These are phyloP conservation scores for Rhizopogon vinicolor DNA, from an alignment of 768 basidiomycete genomes.

Conservation along the genomic window DNA sequence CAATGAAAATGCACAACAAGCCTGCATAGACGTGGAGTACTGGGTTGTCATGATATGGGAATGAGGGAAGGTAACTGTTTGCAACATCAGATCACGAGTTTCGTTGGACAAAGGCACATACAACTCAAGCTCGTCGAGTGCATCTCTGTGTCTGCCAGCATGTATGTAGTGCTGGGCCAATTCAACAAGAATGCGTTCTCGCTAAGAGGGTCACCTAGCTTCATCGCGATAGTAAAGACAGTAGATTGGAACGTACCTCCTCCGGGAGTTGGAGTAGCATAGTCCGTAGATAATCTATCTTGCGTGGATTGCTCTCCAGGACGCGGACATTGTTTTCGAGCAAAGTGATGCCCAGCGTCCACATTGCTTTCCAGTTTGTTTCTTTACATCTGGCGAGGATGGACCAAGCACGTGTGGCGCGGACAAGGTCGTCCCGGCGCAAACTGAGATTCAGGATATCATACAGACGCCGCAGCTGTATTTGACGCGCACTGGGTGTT, in stretches of 20 bases:
- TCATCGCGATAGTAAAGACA: not conserved
- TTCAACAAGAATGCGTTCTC: conserved; percentile 71
- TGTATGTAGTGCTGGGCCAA: conserved; percentile 64
- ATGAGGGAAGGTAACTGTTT: conserved; percentile 76
- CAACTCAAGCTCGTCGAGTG: conserved; percentile 85
- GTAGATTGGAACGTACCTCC: conserved; percentile 42
- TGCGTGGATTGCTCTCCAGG: conserved; percentile 26
- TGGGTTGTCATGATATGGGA: conserved; percentile 82
- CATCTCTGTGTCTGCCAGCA: conserved; percentile 54
- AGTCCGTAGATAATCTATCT: conserved; percentile 56
- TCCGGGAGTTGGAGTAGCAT: conserved; percentile 70
- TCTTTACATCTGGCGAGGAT: conserved; percentile 77
- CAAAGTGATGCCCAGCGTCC: conserved; percentile 62
- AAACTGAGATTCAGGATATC: conserved; percentile 72
- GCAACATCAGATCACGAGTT: not conserved
- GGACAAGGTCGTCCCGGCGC: conserved; percentile 56
- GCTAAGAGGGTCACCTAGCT: conserved; percentile 36
- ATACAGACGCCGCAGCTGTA: conserved; percentile 70
- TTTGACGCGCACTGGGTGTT: conserved; percentile 53
- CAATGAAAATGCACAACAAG: conserved; percentile 61
- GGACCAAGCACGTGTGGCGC: conserved; percentile 68
- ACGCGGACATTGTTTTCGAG: conserved; percentile 33
- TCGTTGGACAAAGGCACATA: conserved; percentile 31
- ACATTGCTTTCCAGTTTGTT: conserved; percentile 67
- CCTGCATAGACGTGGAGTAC: conserved; percentile 82